Evolutionary conservation across 352 stramenopile genomes (phyloP).

Genomic region (Blastocystis hominis): DNA sequence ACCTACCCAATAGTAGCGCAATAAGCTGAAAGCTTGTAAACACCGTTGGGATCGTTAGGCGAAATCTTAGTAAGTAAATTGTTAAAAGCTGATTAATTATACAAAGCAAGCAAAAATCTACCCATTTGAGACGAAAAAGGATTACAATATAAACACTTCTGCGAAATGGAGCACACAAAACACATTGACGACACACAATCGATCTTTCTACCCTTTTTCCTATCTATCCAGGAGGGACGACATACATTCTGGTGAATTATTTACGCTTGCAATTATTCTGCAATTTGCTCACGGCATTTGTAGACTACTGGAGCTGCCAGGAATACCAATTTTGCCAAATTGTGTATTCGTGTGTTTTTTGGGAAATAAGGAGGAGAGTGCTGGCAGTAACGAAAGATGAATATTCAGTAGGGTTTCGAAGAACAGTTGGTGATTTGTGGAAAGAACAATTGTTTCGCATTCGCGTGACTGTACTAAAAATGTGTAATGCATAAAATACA

Average conservation of each 20-base stretch:
- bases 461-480: too few species aligned
- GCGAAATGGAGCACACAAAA: slow-evolving; percentile 50
- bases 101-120: background rate
- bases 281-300: background rate
- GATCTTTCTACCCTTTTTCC: background rate
- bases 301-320: too few species aligned
- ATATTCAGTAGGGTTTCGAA: too few species aligned
- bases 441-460: too few species aligned
- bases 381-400: too few species aligned
- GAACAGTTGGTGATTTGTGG: too few species aligned
- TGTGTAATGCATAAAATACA: too few species aligned
- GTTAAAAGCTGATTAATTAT: background rate
- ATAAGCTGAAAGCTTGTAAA: slow-evolving; percentile 2
- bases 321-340: too few species aligned
- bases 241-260: background rate
- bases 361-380: too few species aligned
- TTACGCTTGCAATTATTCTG: background rate
- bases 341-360: too few species aligned
- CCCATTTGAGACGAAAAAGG: background rate
- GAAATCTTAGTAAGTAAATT: background rate
- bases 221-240: background rate
- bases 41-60: slow-evolving; percentile 28
- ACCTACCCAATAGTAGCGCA: slow-evolving; percentile 1
- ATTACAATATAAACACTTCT: slow-evolving; percentile 45
- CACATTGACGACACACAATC: slow-evolving; percentile 9